Percentiles rank a stretch among this genome's conserved stretches.
Evolutionary conservation across 2,329 filamentous ascomycete species (phyloP).

Genomic region (Calonectria pauciramosa): DNA sequence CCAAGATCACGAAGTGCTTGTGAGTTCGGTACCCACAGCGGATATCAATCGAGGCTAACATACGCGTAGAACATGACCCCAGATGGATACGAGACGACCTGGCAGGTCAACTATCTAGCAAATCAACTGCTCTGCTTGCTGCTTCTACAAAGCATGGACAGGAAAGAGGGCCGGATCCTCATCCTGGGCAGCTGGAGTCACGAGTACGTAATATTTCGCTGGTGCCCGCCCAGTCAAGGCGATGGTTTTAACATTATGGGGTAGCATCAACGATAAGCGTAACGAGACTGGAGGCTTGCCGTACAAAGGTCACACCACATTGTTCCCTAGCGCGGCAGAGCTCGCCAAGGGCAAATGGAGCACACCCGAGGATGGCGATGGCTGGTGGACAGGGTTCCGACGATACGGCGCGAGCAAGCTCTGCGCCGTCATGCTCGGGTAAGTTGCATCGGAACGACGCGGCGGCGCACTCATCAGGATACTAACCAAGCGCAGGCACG

Average conservation of each 20-base stretch:
- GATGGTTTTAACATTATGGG: conserved; percentile 17
- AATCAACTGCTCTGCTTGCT: conserved; percentile 49
- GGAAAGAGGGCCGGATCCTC: conserved; percentile 44
- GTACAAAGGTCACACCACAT: conserved; percentile 43
- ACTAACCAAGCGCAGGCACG: conserved; percentile 45
- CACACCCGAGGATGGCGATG: conserved; percentile 46
- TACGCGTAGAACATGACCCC: conserved; percentile 41
- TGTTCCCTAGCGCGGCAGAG: conserved; percentile 48
- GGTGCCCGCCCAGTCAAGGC: no score
- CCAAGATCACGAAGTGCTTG: conserved; percentile 43
- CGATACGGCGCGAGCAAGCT: conserved; percentile 57
- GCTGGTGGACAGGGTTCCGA: conserved; percentile 47
- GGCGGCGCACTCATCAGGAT: background rate
- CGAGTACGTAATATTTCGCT: conserved; percentile 45
- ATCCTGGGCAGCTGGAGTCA: conserved; percentile 51
- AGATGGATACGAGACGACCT: conserved; percentile 50
- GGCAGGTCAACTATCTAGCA: conserved; percentile 51
- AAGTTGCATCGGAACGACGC: conserved; percentile 20
- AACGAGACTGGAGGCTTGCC: conserved; percentile 39
- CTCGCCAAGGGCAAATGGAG: conserved; percentile 53
- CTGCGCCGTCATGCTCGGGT: conserved; percentile 54
- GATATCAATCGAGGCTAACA: conserved; percentile 14
- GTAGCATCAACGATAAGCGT: conserved; percentile 46
- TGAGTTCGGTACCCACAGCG: conserved; percentile 24
- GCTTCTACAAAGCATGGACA: conserved; percentile 51